Evolutionary conservation across 179 eudicot genomes (phyloP), one percentile per base, ranked within the genome.

Genomic region (Spinacia oleracea): DNA sequence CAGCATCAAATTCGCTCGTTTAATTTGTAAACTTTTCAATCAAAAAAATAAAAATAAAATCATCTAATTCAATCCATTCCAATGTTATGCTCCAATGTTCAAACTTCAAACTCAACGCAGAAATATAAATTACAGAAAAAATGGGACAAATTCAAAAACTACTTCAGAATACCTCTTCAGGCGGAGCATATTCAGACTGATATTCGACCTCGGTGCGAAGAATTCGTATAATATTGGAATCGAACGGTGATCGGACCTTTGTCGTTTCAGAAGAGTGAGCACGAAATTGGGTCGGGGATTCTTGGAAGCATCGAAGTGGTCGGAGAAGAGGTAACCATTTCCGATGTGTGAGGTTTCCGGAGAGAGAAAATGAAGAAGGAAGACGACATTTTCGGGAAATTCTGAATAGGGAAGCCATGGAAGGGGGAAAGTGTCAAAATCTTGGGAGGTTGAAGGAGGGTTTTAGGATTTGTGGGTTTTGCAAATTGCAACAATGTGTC

Each of bases 161-260:
- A 34, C 6, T 55, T 58, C 23, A 50, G 0, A 45, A n/a, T 83
- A 89, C 92, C 88, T 75, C 75, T 69, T 76, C 27, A 34, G 89
- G 89, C 74, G 91, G 91, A 58, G 86, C 86, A 46, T 86, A 83
- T 10, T 89, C 88, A 35, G 70, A 42, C 46, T 84, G 86, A 60
- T 83, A 86, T 14, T 79, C 84, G 31, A 88, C 84, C 82, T 86
- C 91, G 10, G 79, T 79, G 20, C 89, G 86, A 53, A 89, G 83
- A 68, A 88, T 82, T 76, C 93, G 76, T 43, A 86, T 74, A 46
- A 89, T 80, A 72, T 88, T 89, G 11, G 87, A 83, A 40, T 86
- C 86, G 38, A 86, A 88, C 9, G 84, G 91, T 14, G 91, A 85
- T 35, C 78, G 83, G 23, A 21, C 43, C 70, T 43, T 42, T 9